Conservation (phyloP, 2,329 filamentous ascomycete species). For the Tothia fuscella region DNA sequence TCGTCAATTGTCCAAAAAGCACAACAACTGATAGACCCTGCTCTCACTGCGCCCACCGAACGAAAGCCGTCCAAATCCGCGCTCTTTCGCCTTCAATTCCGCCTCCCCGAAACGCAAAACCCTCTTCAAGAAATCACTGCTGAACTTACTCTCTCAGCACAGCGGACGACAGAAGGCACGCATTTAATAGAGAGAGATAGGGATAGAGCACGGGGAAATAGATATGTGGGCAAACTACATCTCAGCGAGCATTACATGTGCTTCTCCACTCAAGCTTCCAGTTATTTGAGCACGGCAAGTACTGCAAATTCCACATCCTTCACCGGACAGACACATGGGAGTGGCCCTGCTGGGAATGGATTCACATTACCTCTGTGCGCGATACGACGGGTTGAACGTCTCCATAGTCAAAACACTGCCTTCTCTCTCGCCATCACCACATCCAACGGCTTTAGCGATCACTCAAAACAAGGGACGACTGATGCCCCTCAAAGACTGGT, state of each 20-base stretch:
- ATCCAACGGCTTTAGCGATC: conserved; percentile 55
- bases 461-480: conserved; percentile 32
- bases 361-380: conserved; percentile 90
- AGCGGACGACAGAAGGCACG: conserved; percentile 32
- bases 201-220: conserved; percentile 57
- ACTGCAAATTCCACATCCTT: conserved; percentile 70
- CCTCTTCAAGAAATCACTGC: conserved; percentile 94
- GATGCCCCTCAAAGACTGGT: conserved; percentile 73
- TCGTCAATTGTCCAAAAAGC: conserved; percentile 76
- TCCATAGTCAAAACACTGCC: conserved; percentile 84
- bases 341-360: conserved; percentile 85
- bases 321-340: conserved; percentile 85
- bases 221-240: conserved; percentile 86
- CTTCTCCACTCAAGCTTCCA: conserved; percentile 88
- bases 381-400: conserved; percentile 79
- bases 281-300: conserved; percentile 71
- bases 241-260: conserved; percentile 90
- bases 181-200: conserved; percentile 57
- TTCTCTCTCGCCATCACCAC: conserved; percentile 92
- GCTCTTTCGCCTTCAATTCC: conserved; percentile 92
- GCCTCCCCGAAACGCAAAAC: conserved; percentile 81
- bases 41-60: conserved; percentile 57
- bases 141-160: conserved; percentile 72
- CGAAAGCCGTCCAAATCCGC: conserved; percentile 79
- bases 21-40: conserved; percentile 62